Evolutionary conservation across 2,329 filamentous ascomycete species (phyloP), one percentile per base, ranked within the genome.

Genomic region (Coniochaeta hoffmannii): DNA sequence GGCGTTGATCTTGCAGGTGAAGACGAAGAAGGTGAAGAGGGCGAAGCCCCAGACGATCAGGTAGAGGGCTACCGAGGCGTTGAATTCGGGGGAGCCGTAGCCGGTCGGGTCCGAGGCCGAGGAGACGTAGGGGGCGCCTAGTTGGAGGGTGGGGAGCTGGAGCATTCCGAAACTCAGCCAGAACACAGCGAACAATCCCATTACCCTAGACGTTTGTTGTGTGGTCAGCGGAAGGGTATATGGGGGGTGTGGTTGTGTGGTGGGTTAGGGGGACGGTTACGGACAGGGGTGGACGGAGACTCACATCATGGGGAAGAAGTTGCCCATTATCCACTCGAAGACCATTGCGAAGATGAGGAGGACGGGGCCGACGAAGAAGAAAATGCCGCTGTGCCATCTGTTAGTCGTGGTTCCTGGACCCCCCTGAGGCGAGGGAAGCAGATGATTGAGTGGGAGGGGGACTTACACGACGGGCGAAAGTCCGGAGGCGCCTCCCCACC

Each of bases 1-100:
- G 2, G 66, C 59, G 60, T 80, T 80, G 51, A 78, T 79, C 63
- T 74, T 73, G 17, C 76, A 65, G 0, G 76, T 76, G 58, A 80
- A 80, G 50, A 80, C 64, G 62, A 75, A 78, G 56, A 77, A 79
- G 0, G 77, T 79, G 28, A 76, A 71, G 15, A 80, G 64, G 10
- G 75, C 76, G 41, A 80, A 79, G 0, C 76, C 77, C 77, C 77
- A 80, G 4, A 79, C 73, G 5, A 80, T 65, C 4, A 79, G 66
- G 60, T 79, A 80, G 4, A 81, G 60, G 0, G 70, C 77, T 26
- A 81, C 67, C 1, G 70, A 73, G 0, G 74, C 68, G 57, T 80
- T 81, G 66, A 73, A 79, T 53, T 73, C 74, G 12, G 71, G 65
- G 0, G 72, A 73, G 0, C 67, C 61, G 1, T 68, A 64, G 0